Percentiles rank a stretch among this genome's conserved stretches.
These are phyloP conservation scores for Cordyceps militaris DNA, from an alignment of 2,329 filamentous ascomycete species.

Conservation along the genomic window DNA sequence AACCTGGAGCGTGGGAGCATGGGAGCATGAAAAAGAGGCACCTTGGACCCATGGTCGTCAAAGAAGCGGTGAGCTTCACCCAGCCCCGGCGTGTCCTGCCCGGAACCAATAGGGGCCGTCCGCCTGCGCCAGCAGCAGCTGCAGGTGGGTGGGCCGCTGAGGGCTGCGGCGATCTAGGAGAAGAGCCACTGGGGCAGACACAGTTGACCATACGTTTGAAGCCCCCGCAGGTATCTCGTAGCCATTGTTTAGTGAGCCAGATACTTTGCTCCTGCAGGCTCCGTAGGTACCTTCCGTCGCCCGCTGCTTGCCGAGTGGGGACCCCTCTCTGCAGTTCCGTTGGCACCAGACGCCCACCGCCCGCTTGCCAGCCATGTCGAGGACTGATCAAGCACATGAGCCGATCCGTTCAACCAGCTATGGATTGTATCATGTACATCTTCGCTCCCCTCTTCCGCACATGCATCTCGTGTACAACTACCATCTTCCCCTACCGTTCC, in stretches of 20 bases:
- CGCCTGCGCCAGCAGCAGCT: constrained; percentile 23
- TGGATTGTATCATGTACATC: not conserved
- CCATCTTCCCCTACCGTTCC: not conserved
- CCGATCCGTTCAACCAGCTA: not conserved
- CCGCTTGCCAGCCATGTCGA: not conserved
- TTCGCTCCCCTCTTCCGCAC: not conserved
- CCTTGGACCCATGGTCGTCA: not conserved
- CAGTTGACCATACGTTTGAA: too few relatives aligned
- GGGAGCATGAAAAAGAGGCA: too few relatives aligned
- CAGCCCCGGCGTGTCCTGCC: constrained; percentile 4
- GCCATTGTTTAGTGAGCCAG: not conserved
- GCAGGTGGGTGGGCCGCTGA: constrained; percentile 20
- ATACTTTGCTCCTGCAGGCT: not conserved
- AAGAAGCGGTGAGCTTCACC: constrained; percentile 15
- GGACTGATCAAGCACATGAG: not conserved
- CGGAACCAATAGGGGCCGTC: constrained; percentile 11
- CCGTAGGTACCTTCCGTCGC: not conserved
- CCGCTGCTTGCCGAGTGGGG: not conserved
- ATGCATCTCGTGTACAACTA: not conserved
- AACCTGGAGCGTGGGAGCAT: too few relatives aligned
- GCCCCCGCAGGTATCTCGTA: not conserved
- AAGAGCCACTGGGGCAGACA: not conserved
- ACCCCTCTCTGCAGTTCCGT: not conserved
- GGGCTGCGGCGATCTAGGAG: constrained; percentile 20
- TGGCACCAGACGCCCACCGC: not conserved